Evolutionary conservation across 176 grass and related monocot species (phyloP).

Genomic region (bread wheat (Triticum aestivum)): DNA sequence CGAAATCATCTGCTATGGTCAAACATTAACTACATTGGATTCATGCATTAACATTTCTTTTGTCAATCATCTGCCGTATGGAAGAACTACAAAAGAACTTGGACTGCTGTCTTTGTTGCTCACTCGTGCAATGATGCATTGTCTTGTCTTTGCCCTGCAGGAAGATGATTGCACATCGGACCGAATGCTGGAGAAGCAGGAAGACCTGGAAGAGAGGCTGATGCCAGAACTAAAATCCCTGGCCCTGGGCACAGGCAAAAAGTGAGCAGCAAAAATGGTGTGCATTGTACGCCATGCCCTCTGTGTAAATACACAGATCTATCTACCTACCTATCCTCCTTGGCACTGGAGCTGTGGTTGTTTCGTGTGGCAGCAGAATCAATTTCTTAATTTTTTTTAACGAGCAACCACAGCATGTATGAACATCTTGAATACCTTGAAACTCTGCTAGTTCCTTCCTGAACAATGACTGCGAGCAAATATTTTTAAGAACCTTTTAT

Average conservation of each 20-base stretch:
- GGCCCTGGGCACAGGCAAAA: conserved; percentile 50
- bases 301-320: background rate
- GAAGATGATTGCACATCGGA: conserved; percentile 63
- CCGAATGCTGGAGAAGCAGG: conserved; percentile 67
- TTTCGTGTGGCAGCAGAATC: background rate
- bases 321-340: background rate
- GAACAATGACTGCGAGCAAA: no score
- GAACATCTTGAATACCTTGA: background rate
- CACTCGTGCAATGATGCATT: background rate
- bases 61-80: background rate
- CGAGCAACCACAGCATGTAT: background rate
- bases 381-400: no score
- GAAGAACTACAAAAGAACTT: background rate
- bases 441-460: background rate
- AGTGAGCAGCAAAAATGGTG: background rate
- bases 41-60: background rate
- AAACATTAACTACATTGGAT: background rate
- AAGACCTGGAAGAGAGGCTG: conserved; percentile 65
- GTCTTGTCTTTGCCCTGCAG: conserved; percentile 35
- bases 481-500: no score
- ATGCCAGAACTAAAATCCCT: conserved; percentile 87
- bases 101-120: no score
- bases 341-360: background rate
- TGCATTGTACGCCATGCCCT: background rate
- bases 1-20: background rate